phyloP scores from a whole-genome alignment of 2,329 filamentous ascomycete species.

The Seiridium unicorne region DNA sequence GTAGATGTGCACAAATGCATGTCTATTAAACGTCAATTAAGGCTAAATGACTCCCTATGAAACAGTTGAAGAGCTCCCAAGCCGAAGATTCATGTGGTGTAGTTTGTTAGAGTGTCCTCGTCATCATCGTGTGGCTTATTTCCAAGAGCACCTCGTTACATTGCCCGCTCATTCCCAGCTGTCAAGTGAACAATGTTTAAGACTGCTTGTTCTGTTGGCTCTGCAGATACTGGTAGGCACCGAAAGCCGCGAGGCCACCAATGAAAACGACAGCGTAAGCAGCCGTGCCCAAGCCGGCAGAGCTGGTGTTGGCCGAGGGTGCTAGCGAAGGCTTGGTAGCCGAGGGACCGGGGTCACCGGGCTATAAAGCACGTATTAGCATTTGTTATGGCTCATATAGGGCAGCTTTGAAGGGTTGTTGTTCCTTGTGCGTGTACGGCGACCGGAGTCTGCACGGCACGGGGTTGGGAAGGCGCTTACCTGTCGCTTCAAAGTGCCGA shows the following conservation, averaged over 20 bases:
- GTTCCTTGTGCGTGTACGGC: background rate
- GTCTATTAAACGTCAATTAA: constrained; percentile 22
- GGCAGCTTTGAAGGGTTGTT: background rate
- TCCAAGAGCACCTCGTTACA: too few relatives aligned
- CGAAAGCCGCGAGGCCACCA: constrained; percentile 75
- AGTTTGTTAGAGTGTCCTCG: too few relatives aligned
- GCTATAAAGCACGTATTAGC: constrained; percentile 42
- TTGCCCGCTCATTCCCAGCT: too few relatives aligned
- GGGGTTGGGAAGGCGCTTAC: constrained; percentile 47
- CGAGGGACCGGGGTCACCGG: constrained; percentile 77
- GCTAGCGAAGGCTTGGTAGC: constrained; percentile 47
- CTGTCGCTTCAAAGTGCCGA: constrained; percentile 77
- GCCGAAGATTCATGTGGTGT: constrained; percentile 12
- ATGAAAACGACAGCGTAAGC: constrained; percentile 79
- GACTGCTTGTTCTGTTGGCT: constrained; percentile 38
- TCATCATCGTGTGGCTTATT: too few relatives aligned
- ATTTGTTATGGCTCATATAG: background rate
- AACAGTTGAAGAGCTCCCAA: background rate
- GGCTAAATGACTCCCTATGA: constrained; percentile 12
- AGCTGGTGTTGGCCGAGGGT: constrained; percentile 45
- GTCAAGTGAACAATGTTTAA: constrained; percentile 10
- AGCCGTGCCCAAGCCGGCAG: constrained; percentile 67
- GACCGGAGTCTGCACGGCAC: too few relatives aligned
- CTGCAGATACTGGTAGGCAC: constrained; percentile 83
- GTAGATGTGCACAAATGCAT: constrained; percentile 5